These are phyloP conservation scores for Lavandula angustifolia DNA, from an alignment of 257 asterid species.

Conservation along the genomic window DNA sequence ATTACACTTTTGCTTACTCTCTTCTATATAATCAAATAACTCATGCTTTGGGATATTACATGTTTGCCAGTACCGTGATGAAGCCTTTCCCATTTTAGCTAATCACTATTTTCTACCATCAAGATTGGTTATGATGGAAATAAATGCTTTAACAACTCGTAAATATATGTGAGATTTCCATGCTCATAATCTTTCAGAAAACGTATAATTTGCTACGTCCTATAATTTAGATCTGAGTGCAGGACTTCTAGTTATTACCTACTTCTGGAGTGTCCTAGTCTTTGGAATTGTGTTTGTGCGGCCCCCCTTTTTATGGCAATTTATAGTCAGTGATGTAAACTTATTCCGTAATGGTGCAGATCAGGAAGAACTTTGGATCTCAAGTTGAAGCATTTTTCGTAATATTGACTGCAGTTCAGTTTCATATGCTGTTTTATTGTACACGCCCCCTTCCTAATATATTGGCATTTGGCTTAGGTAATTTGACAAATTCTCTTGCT, in stretches of 20 bases:
- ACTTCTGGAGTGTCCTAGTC: conserved; percentile 7
- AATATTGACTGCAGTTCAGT: conserved; percentile 74
- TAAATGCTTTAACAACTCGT: conserved; percentile 15
- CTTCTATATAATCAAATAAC: background rate
- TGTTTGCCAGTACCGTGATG: conserved; percentile 18
- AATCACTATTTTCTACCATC: conserved; percentile 3
- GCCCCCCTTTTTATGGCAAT: conserved; percentile 5
- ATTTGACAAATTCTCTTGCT: conserved; percentile 11
- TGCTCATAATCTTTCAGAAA: conserved; percentile 23
- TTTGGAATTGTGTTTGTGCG: conserved; percentile 10
- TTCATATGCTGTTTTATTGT: conserved; percentile 92
- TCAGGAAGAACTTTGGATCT: conserved; percentile 76
- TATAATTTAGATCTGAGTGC: background rate
- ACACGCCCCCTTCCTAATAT: conserved; percentile 95
- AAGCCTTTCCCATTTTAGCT: background rate
- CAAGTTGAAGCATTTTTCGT: conserved; percentile 93
- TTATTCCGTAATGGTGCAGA: conserved; percentile 53
- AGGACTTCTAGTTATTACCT: conserved; percentile 8
- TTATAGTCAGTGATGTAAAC: conserved; percentile 28
- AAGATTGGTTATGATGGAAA: conserved; percentile 18
- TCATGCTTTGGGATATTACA: conserved; percentile 8
- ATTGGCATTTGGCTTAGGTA: conserved; percentile 92
- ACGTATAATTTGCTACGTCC: background rate
- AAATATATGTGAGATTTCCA: conserved; percentile 7
- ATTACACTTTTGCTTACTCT: conserved; percentile 4